Percentiles rank a stretch among this genome's conserved stretches.
phyloP scores from a whole-genome alignment of 176 grass and related monocot genomes.

The Pharus latifolius region DNA sequence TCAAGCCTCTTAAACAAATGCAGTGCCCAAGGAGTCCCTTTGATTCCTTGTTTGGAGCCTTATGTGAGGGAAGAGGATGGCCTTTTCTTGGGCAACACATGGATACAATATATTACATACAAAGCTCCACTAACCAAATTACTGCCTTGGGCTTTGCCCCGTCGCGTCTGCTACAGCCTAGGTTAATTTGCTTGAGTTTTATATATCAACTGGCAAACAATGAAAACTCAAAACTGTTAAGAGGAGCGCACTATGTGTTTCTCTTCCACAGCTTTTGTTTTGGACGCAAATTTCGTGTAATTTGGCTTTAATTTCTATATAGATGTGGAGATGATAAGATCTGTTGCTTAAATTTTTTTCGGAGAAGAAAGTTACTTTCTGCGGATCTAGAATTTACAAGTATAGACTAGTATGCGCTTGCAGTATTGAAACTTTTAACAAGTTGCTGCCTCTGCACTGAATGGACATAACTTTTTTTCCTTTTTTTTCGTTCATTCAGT shows the following conservation, averaged over 20 bases:
- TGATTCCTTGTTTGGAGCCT: slow-evolving; percentile 86
- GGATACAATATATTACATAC: slow-evolving; percentile 45
- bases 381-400: not conserved
- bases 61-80: slow-evolving; percentile 46
- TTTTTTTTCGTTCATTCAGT: too few relatives aligned
- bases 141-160: slow-evolving; percentile 46
- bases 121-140: slow-evolving; percentile 48
- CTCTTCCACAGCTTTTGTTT: slow-evolving; percentile 10
- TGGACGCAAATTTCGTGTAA: not conserved
- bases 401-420: not conserved
- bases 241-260: slow-evolving; percentile 12
- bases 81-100: slow-evolving; percentile 58
- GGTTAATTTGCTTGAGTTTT: slow-evolving; percentile 45
- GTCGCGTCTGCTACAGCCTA: slow-evolving; percentile 27
- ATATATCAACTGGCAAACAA: slow-evolving; percentile 25
- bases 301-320: not conserved
- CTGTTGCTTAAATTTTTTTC: too few relatives aligned
- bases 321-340: too few relatives aligned
- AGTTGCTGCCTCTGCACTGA: slow-evolving; percentile 9
- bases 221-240: slow-evolving; percentile 3
- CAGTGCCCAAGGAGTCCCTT: slow-evolving; percentile 42
- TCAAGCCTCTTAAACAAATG: slow-evolving; percentile 46
- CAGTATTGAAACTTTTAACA: not conserved
- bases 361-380: not conserved
- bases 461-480: not conserved